Evolutionary conservation across 768 basidiomycete genomes (phyloP), one percentile per base, ranked within the genome.

Genomic region (Tulasnella calospora): DNA sequence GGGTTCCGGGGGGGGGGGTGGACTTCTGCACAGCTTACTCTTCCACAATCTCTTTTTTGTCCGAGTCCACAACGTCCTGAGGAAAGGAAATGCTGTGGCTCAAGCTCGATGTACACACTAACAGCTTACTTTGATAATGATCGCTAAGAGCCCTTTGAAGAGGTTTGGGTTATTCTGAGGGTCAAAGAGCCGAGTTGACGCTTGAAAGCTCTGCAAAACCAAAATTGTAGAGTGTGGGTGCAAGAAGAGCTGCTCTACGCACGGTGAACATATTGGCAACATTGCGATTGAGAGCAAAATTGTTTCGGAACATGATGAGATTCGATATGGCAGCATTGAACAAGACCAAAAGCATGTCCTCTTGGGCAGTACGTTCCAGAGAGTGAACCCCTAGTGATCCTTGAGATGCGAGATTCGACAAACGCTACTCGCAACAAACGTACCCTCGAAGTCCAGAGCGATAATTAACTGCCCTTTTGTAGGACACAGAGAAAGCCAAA

Each of bases 271-370:
- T 86, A 1, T 88, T 89, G 5, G 87, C 86, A n/a, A 91, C 89
- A 80, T 90, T 89, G n/a, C 89, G 85, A 67, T 88, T 88, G 3
- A 90, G 83, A 0, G 90, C 89, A 74, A 91, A 91, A 74, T 91
- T 91, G 77, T 91, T 90, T 3, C 90, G 87, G 84, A 90, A 90
- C 0, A 90, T 83, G 0, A 91, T 89, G 6, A 78, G 69, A 80
- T 91, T 91, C 1, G 90, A 91, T 17, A 91, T 86, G 0, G 90
- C 90, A 1, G 89, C 88, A 80, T 90, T 91, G 82, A 91, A 91
- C 12, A 91, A 82, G 1, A 91, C 90, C 0, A 91, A 85, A 3
- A 91, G 84, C 0, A 88, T 89, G 61, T 91, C 90, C 80, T 90
- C 90, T 82, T 91, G 89, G 15, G 88, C 85, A 0, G 89, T 90